Percentiles rank a stretch among this genome's conserved stretches.
Evolutionary conservation across 768 basidiomycete genomes (phyloP).

Genomic region (Tylopilus cervinicoccineus): DNA sequence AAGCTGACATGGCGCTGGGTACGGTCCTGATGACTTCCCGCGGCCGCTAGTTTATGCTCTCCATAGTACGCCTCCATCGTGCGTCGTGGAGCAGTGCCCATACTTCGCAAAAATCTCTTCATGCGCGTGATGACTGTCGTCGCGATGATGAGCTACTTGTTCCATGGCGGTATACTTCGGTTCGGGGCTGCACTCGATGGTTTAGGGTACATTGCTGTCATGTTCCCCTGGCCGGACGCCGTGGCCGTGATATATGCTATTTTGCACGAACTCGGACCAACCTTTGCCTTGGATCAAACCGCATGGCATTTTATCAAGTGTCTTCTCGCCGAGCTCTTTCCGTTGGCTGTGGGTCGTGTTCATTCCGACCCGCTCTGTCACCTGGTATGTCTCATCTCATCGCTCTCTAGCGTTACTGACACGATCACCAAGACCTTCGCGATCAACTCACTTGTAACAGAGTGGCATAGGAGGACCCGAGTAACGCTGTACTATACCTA

Average conservation of each 20-base stretch:
- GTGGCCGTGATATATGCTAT: constrained; percentile 13
- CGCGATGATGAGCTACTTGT: constrained; percentile 15
- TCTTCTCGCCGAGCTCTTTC: constrained; percentile 9
- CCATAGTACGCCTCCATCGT: constrained; percentile 9
- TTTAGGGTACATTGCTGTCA: constrained; percentile 10
- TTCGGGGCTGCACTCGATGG: constrained; percentile 2
- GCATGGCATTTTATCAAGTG: constrained; percentile 12
- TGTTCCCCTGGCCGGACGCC: constrained; percentile 18
- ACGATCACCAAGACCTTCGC: constrained; percentile 8
- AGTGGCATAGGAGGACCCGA: constrained; percentile 4
- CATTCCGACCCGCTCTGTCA: constrained; percentile 13
- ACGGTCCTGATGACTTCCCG: not conserved
- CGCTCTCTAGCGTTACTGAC: constrained; percentile 1
- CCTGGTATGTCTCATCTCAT: constrained; percentile 10
- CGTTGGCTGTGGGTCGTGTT: not conserved
- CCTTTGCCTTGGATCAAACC: constrained; percentile 7
- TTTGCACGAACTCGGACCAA: constrained; percentile 15
- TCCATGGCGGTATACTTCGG: constrained; percentile 9
- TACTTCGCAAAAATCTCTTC: constrained; percentile 8
- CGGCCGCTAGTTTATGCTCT: constrained; percentile 1
- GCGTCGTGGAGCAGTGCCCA: not conserved
- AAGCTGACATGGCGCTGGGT: constrained; percentile 18
- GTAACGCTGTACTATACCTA: constrained; percentile 7
- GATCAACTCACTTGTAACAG: constrained; percentile 8
- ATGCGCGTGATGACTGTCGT: constrained; percentile 14